Evolutionary conservation across 192 early-diverging fungal species (phyloP), one percentile per base, ranked within the genome.

Genomic region (Backusella mclennaniae): DNA sequence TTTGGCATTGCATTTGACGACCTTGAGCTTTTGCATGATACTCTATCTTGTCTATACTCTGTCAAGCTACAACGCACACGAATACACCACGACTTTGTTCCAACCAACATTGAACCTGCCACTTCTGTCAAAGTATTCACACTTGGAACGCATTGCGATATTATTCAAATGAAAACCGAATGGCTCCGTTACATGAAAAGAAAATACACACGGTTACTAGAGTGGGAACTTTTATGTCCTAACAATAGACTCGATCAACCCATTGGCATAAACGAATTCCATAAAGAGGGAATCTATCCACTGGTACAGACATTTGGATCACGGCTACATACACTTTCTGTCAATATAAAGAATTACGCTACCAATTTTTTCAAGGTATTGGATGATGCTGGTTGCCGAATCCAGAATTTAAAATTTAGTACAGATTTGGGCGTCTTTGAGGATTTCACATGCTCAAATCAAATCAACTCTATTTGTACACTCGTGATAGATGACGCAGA

Each of bases 401-500:
- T 63, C 26, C 56, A 63, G 7, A 8, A 63, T 63, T 63, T 63
- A 29, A 63, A 29, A 23, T 63, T 63, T 14, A 63, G 23, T 7
- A 63, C 23, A 63, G 23, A 63, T 9, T 29, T 63, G n/a, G 56
- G 56, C 2, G 12, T 23, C 56, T 29, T 63, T 63, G 56, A 63
- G 21, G 21, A 63, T 63, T 63, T 63, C 56, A 63, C 8, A 63
- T 63, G 7, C 56, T 63, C 56, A 14, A 12, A 63, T 63, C 56
- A 63, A 63, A 63, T 63, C 56, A 63, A 14, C 21, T 63, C 21
- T 63, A 63, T 63, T 63, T 29, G 26, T 29, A 63, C 11, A 9
- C 56, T 63, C 56, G 56, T 63, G 56, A 63, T 63, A 63, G 56
- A 63, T 63, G 56, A 63, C 23, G 56, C 56, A 1, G 56, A 63